Evolutionary conservation across 805 yeast genomes (phyloP), one percentile per base, ranked within the genome.

Genomic region (Tetrapisispora nanseiensis): DNA sequence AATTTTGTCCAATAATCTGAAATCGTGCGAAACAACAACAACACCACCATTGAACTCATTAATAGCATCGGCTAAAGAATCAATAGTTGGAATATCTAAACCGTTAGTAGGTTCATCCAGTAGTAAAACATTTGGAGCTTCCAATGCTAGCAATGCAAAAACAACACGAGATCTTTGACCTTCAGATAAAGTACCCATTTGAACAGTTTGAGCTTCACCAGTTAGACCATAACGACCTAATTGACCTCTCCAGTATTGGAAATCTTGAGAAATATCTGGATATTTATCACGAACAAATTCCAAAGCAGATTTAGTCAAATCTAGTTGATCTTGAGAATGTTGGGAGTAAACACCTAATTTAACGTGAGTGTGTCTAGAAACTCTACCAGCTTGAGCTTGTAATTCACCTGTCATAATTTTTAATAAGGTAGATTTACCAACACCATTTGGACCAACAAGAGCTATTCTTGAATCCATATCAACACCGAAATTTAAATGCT

Each of bases 31-130:
- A 51, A 92, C 98, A 46, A 92, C 95, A 52, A 87, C 95, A 42
- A 90, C 96, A 76, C 98, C 98, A 70, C 98, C 98, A 62, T 81
- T 84, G 75, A 85, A 92, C 26, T 78, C 82, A 52, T 87, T 81
- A 64, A 92, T 90, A 51, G 98, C 98, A 44, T 83, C 95, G 41
- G 97, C 98, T 58, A 92, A 74, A 34, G 98, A 92, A 69, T 92
- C 98, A 63, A 92, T 92, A 40, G 98, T 89, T 60, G 97, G 87
- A 57, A 92, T 90, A 74, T 92, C 98, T 68, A 92, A 75, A 76
- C 97, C 97, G 76, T 92, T 92, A 53, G 98, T 92, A 78, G 98
- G 98, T 81, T 92, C 98, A 74, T 92, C 98, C 70, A 92, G 74
- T 63, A 92, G 72, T 57, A 92, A 73, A 66, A 92, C 86, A 70